phyloP scores from a whole-genome alignment of 1,284 basidiomycete genomes.

The Ceratobasidium sp. region DNA sequence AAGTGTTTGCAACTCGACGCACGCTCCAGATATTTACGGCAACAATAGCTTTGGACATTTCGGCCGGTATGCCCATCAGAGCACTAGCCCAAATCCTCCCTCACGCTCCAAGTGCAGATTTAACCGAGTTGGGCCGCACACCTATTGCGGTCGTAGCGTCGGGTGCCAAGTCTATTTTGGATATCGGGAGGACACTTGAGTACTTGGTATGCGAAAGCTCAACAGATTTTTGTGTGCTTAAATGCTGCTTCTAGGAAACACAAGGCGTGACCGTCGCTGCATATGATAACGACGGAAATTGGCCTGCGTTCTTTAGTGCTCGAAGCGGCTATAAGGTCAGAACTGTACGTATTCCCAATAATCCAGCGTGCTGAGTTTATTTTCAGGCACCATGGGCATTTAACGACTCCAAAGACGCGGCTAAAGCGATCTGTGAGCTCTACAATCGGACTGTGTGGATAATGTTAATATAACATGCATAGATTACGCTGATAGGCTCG shows the following conservation, averaged over 20 bases:
- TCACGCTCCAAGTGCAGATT: slow-evolving; percentile 57
- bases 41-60: slow-evolving; percentile 84
- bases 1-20: slow-evolving; percentile 50
- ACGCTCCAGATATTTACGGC: not conserved
- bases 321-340: slow-evolving; percentile 80
- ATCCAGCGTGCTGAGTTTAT: slow-evolving; percentile 42
- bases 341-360: slow-evolving; percentile 45
- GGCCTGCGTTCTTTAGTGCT: slow-evolving; percentile 94
- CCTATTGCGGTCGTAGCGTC: slow-evolving; percentile 91
- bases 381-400: slow-evolving; percentile 73
- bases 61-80: slow-evolving; percentile 58
- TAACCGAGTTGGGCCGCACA: slow-evolving; percentile 80
- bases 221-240: not conserved
- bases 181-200: slow-evolving; percentile 91
- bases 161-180: slow-evolving; percentile 94
- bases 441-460: not conserved
- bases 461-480: not conserved
- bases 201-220: slow-evolving; percentile 68
- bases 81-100: not conserved
- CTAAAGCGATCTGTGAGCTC: slow-evolving; percentile 70
- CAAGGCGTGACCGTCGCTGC: slow-evolving; percentile 91
- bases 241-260: slow-evolving; percentile 73
- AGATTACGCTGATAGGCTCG: slow-evolving; percentile 57
- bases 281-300: slow-evolving; percentile 76
- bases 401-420: slow-evolving; percentile 66